phyloP scores from a whole-genome alignment of 306 rosid genomes.

The Cucumis melo region DNA sequence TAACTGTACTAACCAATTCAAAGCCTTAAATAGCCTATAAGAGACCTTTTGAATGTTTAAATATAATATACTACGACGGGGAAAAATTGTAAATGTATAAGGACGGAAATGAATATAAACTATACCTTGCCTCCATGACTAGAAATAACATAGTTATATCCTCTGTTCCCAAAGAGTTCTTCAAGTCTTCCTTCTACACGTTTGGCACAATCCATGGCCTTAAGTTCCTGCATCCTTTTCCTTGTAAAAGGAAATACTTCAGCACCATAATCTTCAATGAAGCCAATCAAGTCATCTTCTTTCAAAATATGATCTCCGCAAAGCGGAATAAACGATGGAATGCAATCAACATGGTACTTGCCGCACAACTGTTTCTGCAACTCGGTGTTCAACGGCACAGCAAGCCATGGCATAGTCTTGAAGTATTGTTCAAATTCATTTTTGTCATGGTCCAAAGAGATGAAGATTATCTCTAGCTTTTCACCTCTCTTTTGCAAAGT shows the following conservation, averaged over 20 bases:
- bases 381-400: constrained; percentile 45
- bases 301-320: constrained; percentile 27
- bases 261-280: constrained; percentile 77
- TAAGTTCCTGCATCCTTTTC: constrained; percentile 49
- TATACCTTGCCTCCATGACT: constrained; percentile 49
- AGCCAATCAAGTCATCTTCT: constrained; percentile 48
- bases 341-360: constrained; percentile 39
- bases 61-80: no score
- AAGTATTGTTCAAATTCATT: constrained; percentile 48
- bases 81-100: not conserved
- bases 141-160: constrained; percentile 38
- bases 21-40: not conserved
- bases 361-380: constrained; percentile 46
- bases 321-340: constrained; percentile 59
- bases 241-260: constrained; percentile 84
- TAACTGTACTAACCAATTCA: no score
- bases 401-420: constrained; percentile 74
- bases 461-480: constrained; percentile 53
- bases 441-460: constrained; percentile 60
- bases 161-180: constrained; percentile 47
- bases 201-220: constrained; percentile 46
- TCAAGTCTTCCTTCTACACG: constrained; percentile 48
- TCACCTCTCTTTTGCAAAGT: constrained; percentile 27
- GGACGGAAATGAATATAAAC: not conserved
- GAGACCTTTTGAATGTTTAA: not conserved